Conservation (phyloP, 805 yeast species). For the Sungouiella blattae region DNA sequence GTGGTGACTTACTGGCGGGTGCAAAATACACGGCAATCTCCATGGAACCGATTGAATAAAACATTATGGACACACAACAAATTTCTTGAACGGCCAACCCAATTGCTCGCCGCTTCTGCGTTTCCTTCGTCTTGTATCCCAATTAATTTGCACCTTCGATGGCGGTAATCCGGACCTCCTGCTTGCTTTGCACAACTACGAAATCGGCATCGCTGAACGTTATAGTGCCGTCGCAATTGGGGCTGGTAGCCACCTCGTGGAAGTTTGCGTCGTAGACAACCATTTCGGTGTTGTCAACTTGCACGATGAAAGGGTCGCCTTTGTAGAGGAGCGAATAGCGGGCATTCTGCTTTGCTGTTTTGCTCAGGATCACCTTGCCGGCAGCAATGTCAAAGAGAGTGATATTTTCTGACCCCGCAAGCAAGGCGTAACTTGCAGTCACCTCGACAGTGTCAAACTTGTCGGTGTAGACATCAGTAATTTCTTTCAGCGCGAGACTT, state of each 20-base stretch:
- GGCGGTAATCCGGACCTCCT: too few species aligned
- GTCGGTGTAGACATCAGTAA: not conserved
- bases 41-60: too few species aligned
- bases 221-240: too few species aligned
- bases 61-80: too few species aligned
- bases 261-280: not conserved
- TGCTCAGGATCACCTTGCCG: not conserved
- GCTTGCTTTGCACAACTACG: too few species aligned
- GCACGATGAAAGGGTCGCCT: constrained; percentile 1
- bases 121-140: too few species aligned
- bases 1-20: too few species aligned
- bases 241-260: not conserved
- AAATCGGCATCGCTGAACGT: too few species aligned
- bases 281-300: not conserved
- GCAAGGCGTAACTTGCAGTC: not conserved
- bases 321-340: not conserved
- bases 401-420: not conserved
- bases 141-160: too few species aligned
- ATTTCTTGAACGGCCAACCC: too few species aligned
- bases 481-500: not conserved
- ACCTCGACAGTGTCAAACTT: not conserved
- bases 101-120: too few species aligned
- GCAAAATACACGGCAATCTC: too few species aligned
- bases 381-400: constrained; percentile 1
- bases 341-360: not conserved